phyloP scores from a whole-genome alignment of 345 rosid species.

The Durio zibethinus region DNA sequence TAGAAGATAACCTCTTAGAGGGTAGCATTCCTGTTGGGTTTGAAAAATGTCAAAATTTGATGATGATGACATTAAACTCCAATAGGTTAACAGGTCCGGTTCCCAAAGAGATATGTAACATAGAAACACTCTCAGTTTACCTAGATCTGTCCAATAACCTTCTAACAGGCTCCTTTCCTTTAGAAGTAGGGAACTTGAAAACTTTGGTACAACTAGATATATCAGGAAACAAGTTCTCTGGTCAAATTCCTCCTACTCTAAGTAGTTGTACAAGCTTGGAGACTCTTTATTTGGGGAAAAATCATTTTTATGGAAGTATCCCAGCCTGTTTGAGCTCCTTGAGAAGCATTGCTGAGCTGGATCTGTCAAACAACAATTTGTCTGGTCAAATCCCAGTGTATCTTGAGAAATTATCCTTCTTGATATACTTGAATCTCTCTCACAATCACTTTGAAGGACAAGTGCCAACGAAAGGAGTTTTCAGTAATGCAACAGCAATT shows the following conservation, averaged over 20 bases:
- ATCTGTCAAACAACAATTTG: background rate
- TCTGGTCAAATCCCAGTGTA: background rate
- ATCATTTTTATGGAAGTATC: slow-evolving; percentile 11
- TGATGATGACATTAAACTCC: background rate
- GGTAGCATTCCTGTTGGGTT: background rate
- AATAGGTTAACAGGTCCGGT: background rate
- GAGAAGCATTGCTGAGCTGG: background rate
- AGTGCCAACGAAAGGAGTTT: background rate
- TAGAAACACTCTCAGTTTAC: background rate
- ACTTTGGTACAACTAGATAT: background rate
- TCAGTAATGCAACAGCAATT: background rate
- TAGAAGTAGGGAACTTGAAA: background rate
- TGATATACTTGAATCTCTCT: slow-evolving; percentile 3
- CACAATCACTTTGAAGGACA: slow-evolving; percentile 2
- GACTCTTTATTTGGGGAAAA: background rate
- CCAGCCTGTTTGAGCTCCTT: background rate
- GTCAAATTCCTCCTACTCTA: slow-evolving; percentile 1
- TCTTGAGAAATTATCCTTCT: background rate
- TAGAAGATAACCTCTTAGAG: background rate
- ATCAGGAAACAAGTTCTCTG: background rate
- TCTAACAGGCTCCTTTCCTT: background rate
- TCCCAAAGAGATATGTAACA: background rate
- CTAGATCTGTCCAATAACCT: background rate
- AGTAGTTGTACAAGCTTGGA: slow-evolving; percentile 13
- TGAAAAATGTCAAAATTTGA: background rate